Conservation (phyloP, 352 stramenopile genomes). For the Phytophthora sojae region DNA sequence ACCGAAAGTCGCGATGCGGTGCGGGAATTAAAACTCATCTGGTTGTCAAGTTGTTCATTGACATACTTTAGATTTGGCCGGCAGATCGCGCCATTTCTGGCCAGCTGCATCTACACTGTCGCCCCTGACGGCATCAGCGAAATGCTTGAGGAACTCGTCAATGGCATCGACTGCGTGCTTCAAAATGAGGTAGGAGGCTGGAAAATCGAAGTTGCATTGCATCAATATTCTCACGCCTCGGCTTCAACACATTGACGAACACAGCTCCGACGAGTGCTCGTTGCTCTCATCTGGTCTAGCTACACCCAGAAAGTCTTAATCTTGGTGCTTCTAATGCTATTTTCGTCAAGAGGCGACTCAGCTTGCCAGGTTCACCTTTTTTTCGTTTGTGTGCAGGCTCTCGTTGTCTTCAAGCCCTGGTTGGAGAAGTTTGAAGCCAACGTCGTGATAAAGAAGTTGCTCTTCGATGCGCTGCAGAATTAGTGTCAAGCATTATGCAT, state of each 20-base stretch:
- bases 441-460: conserved; percentile 3
- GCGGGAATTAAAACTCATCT: not conserved
- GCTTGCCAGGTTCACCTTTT: not conserved
- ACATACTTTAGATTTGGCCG: not conserved
- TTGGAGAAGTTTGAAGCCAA: conserved; percentile 2
- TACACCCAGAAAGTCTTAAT: not conserved
- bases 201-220: not conserved
- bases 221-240: not conserved
- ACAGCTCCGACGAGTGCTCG: not conserved
- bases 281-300: not conserved
- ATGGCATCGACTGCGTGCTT: not conserved
- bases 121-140: not conserved
- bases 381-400: conserved; percentile 6
- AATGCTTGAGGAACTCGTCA: not conserved
- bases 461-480: not conserved
- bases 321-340: not conserved
- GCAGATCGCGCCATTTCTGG: not conserved
- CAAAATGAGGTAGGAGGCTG: not conserved
- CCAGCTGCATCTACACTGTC: not conserved
- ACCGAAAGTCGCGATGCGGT: conserved; percentile 23
- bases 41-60: too few relatives aligned
- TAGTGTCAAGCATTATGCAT: not conserved
- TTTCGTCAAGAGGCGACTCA: not conserved
- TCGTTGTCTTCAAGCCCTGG: conserved; percentile 4
- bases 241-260: not conserved